Evolutionary conservation across 345 rosid species (phyloP), one percentile per base, ranked within the genome.

Genomic region (Populus simonii): DNA sequence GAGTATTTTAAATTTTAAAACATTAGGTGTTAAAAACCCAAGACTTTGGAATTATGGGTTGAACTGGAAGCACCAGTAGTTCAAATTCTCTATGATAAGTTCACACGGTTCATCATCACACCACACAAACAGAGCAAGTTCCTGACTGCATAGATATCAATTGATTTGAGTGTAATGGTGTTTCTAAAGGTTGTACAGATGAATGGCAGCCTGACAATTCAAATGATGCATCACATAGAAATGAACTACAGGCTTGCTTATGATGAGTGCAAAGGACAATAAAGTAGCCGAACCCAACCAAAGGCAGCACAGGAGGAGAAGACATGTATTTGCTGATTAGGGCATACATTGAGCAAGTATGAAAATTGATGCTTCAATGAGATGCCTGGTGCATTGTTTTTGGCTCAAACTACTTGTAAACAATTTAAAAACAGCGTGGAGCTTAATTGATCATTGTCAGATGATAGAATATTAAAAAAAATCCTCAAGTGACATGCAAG

Each of bases 91-190:
- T 22, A 9, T 22, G 6, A 25, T 33, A 74, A 41, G 33, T 61
- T 59, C 55, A n/a, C 13, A 74, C 31, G 15, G 53, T 39, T 74
- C 47, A 74, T 35, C 66, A 53, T 53, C 75, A 55, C 43, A 59
- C 38, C n/a, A 20, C 12, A 35, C 27, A 35, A 23, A 33, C 12
- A 53, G 29, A 10, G 41, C 35, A 71, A 71, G 13, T 63, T 13
- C 67, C 51, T n/a, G 20, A 49, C 69, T 43, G 20, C 59, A 74
- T 25, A 43, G 66, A 63, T 3, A 27, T 38, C 29, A 74, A 29
- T 45, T 39, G 23, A 36, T 18, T 8, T 8, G 23, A 57, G 62
- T n/a, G 23, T 57, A 57, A 57, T 57, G 12, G n/a, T 57, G 27
- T 55, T 55, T 20, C 61, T 55, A 55, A 55, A 55, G 27, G 13